Base-by-base conservation (phyloP, 495 filamentous ascomycete genomes). In the Pyrenula massariospora region DNA sequence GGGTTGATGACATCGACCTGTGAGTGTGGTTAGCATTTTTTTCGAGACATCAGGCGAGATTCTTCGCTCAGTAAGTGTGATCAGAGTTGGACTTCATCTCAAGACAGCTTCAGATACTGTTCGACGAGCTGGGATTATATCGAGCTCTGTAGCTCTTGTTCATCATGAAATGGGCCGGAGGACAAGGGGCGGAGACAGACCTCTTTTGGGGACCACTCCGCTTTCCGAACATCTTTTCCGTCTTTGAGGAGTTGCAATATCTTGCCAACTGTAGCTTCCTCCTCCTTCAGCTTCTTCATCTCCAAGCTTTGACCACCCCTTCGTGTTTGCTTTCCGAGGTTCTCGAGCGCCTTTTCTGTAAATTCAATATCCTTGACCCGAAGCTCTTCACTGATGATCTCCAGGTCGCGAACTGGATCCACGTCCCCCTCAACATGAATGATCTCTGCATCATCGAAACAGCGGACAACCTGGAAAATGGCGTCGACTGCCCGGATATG, bases 61-160 rank as follows among this genome's bases (percentile, higher is more conserved):
- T 12, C 8, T 15, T 31, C 54, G 48, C 20, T 36, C 24, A 51
- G 53, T 56, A 63, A 66, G 61, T 65, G 57, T 59, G 57, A 66
- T 84, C 82, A 80, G 78, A 70, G 57, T 70, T 66, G 73, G 74
- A 75, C 68, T 76, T 85, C 72, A 84, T 96, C 88, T 94, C 93
- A 97, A 71, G 63, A 82, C 77, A 81, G 75, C 73, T 83, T 84
- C 85, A 78, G 69, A 72, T 66, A 85, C 77, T 82, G 82, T 84
- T 96, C 93, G 83, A 95, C 84, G 93, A 98, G 93, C 93, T 98
- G 93, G 93, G 93, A 87, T 95, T 91, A 87, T 78, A 78, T 89
- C 85, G 86, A 92, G 90, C 88, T 78, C 78, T 73, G 75, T 81
- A 83, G 88, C 91, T 91, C 86, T 95, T 95, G 84, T 83, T 98